Conservation (phyloP, 2,329 filamentous ascomycete species). For the Claviceps pusilla region DNA sequence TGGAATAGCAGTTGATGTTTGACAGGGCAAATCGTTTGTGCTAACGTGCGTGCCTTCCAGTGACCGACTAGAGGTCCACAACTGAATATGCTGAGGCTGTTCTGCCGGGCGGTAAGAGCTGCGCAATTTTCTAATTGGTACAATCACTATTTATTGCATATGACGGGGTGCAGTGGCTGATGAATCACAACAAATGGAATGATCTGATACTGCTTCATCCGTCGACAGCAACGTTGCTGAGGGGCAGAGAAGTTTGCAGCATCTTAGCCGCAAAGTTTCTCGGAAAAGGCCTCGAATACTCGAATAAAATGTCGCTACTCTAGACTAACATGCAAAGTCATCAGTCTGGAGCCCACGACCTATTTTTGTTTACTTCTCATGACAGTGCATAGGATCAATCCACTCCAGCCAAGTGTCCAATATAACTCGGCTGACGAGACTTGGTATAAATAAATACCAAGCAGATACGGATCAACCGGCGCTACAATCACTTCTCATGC, state of each 20-base stretch:
- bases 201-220: not conserved
- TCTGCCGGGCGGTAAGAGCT: slow-evolving; percentile 23
- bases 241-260: not conserved
- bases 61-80: not conserved
- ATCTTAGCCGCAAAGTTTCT: not conserved
- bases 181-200: not conserved
- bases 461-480: not conserved
- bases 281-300: not conserved
- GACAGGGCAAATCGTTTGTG: not conserved
- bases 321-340: not conserved
- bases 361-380: not conserved
- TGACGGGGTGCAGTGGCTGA: not conserved
- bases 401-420: not conserved
- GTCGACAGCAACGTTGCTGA: not conserved
- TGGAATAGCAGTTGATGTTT: not conserved
- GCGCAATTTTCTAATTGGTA: not conserved
- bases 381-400: not conserved
- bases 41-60: not conserved
- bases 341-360: not conserved
- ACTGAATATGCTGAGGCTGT: slow-evolving; percentile 11
- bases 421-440: not conserved
- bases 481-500: not conserved
- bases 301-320: not conserved
- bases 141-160: slow-evolving; percentile 5
- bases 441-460: not conserved